Conservation (phyloP, 805 yeast species). For the Starmerella stigmatis region DNA sequence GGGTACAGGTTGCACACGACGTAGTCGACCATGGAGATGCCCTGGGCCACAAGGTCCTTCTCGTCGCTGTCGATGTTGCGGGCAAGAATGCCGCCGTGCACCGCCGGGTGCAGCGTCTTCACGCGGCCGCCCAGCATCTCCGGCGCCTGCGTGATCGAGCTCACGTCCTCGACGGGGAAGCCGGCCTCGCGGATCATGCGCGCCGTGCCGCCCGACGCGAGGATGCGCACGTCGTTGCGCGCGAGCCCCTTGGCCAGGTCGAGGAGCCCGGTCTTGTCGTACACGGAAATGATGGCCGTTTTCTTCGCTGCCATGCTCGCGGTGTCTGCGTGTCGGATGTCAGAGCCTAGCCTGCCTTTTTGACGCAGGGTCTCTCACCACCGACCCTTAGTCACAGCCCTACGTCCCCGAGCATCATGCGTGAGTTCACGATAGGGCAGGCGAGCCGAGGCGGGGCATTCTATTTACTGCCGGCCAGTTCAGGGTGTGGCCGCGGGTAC, state of each 20-base stretch:
- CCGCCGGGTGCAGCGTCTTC: conserved; percentile 96
- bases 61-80: conserved; percentile 87
- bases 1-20: conserved; percentile 98
- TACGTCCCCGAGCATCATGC: not conserved
- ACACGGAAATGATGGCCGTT: conserved; percentile 93
- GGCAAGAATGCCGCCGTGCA: conserved; percentile 88
- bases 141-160: conserved; percentile 93
- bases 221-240: conserved; percentile 76
- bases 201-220: conserved; percentile 98
- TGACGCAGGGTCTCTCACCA: not conserved
- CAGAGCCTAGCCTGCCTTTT: not conserved
- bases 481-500: too few species aligned
- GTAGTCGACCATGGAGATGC: conserved; percentile 89
- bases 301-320: conserved; percentile 29
- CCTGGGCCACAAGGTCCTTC: conserved; percentile 74
- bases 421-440: conserved; percentile 1
- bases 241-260: conserved; percentile 93
- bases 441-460: not conserved
- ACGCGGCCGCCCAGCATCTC: conserved; percentile 99
- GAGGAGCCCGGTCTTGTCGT: conserved; percentile 91
- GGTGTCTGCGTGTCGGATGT: not conserved
- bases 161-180: conserved; percentile 93
- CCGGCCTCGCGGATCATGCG: conserved; percentile 91
- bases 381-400: conserved; percentile 5
- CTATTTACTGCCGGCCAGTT: too few species aligned